Base-by-base conservation (phyloP, 2,329 filamentous ascomycete species). In the Leptodontidium sp. region DNA sequence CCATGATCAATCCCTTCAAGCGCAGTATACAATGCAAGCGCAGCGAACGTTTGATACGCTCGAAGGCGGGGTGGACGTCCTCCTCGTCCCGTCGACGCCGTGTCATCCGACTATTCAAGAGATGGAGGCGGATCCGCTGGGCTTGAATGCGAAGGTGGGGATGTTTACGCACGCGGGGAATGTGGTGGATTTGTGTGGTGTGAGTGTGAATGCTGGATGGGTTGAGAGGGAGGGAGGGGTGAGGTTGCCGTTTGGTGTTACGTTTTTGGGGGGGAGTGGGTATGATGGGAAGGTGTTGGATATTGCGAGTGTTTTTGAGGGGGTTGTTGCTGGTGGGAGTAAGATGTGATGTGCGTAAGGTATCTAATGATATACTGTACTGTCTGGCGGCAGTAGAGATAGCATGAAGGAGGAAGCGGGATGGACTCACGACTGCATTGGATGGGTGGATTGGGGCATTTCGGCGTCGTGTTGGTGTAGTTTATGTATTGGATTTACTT, bases 101-200 rank as follows among this genome's bases (percentile, higher is more conserved):
- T 78, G 73, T 24, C 81, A 83, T 71, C 80, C 79, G 61, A 86
- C 81, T 1, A 83, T 87, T 14, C 77, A 80, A 57, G 83, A 85
- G 71, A 83, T 87, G 75, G 80, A 84, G 52, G 79, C 77, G 6
- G 83, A 87, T 68, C 85, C 85, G 0, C 78, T 87, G 47, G 78
- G 72, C n/a, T 78, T 83, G 73, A 87, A 87, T 70, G 82, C 82
- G 26, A 79, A 81, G 26, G 67, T 85, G 15, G 84, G 84, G 5
- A 80, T 79, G 32, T 87, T 86, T 70, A 85, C 85, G 2, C 85
- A 87, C 73, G 85, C 82, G 64, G 86, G 79, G 2, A 88, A 88
- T 71, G 84, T 88, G 26, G 77, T 88, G 14, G 86, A 88, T 77
- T 75, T 87, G 14, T 84, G 83, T 74, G 83, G 80, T 7, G 74